These are phyloP conservation scores for Rhododendron mucronatum DNA, from an alignment of 148 eudicot species.

Conservation along the genomic window DNA sequence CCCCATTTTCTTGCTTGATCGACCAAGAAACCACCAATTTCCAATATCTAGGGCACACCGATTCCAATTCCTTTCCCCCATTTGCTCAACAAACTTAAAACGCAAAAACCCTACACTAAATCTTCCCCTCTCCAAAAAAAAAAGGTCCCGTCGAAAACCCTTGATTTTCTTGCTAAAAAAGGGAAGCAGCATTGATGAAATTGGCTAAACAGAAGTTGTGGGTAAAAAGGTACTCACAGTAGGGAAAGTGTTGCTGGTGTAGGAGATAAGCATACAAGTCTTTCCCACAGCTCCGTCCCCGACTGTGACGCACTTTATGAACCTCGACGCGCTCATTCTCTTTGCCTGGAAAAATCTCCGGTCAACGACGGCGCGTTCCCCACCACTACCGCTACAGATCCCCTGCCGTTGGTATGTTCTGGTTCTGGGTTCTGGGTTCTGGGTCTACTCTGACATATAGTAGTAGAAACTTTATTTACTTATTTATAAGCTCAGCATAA, in stretches of 20 bases:
- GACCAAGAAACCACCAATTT: background rate
- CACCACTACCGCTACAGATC: background rate
- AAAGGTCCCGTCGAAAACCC: background rate
- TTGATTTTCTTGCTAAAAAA: background rate
- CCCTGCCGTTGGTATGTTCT: background rate
- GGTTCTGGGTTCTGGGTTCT: background rate
- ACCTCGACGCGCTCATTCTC: conserved; percentile 38
- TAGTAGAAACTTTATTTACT: too few species aligned
- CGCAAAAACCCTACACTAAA: background rate
- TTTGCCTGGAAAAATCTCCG: background rate
- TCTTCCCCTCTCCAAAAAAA: background rate
- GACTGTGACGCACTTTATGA: conserved; percentile 47
- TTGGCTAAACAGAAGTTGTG: background rate
- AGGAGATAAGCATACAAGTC: conserved; percentile 50
- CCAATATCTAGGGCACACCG: background rate
- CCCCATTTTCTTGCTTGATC: background rate
- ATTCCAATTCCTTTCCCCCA: background rate
- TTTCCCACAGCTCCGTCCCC: conserved; percentile 50
- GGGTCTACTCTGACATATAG: background rate
- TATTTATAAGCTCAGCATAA: background rate
- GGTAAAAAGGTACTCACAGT: conserved; percentile 18
- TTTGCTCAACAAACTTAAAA: background rate
- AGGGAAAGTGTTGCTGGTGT: conserved; percentile 47
- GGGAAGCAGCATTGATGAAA: background rate
- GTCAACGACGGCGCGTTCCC: conserved; percentile 1